Evolutionary conservation across 1,284 basidiomycete species (phyloP).

Genomic region (Leccinum pseudoinsigne): DNA sequence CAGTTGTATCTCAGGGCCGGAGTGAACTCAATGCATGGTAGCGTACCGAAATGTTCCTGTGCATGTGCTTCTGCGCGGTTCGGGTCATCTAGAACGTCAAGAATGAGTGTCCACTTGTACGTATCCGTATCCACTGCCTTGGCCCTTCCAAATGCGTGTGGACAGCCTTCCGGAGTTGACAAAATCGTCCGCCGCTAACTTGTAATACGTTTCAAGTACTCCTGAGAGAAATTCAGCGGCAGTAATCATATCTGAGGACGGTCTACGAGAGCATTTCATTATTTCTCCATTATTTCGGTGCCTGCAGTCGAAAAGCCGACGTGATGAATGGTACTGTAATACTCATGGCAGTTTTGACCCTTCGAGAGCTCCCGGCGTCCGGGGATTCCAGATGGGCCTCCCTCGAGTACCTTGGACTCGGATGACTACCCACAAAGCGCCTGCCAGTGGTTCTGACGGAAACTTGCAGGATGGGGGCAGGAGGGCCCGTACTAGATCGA

Average conservation of each 20-base stretch:
- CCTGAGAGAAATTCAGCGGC: conserved; percentile 33
- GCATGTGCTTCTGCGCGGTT: conserved; percentile 34
- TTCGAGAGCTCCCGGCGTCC: no score
- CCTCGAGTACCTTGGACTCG: no score
- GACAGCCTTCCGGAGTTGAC: conserved; percentile 35
- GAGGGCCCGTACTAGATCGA: no score
- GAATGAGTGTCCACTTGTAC: conserved; percentile 36
- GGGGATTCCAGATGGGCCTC: no score
- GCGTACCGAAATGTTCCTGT: conserved; percentile 18
- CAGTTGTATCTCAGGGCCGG: not conserved
- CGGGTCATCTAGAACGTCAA: conserved; percentile 41
- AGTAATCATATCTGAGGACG: conserved; percentile 33
- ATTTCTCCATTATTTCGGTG: conserved; percentile 32
- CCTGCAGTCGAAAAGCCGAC: not conserved
- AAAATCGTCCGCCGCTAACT: conserved; percentile 29
- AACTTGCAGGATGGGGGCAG: no score
- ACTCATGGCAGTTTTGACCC: no score
- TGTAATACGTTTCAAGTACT: conserved; percentile 24
- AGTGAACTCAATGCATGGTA: not conserved
- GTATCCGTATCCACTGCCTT: conserved; percentile 30
- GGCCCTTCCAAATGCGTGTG: conserved; percentile 40
- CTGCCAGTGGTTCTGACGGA: no score
- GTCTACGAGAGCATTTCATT: conserved; percentile 34
- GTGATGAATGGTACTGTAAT: no score
- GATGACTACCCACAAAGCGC: no score